phyloP scores from a whole-genome alignment of 805 yeast species.

The Schizosaccharomyces osmophilus region DNA sequence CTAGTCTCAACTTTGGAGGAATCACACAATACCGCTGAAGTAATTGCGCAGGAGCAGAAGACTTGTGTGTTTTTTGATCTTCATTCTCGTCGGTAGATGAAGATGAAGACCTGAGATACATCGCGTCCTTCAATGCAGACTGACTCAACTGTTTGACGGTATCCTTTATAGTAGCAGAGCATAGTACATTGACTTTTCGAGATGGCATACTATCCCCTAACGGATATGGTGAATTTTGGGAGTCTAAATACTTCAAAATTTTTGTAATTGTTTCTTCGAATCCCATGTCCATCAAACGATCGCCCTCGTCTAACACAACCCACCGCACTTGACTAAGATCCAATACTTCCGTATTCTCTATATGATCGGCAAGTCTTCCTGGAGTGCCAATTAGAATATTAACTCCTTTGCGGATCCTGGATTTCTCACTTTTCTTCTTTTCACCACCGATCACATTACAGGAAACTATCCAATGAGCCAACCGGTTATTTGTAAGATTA shows the following conservation, averaged over 20 bases:
- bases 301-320: slow-evolving; percentile 92
- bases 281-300: slow-evolving; percentile 81
- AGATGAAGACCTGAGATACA: slow-evolving; percentile 16
- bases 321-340: slow-evolving; percentile 54
- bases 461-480: slow-evolving; percentile 70
- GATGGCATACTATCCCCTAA: slow-evolving; percentile 29
- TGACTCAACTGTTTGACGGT: slow-evolving; percentile 63
- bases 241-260: slow-evolving; percentile 37
- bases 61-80: slow-evolving; percentile 10
- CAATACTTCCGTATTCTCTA: slow-evolving; percentile 62
- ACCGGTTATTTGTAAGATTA: background rate
- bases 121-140: slow-evolving; percentile 47
- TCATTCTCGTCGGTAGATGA: background rate
- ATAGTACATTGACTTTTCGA: slow-evolving; percentile 50
- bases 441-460: slow-evolving; percentile 96
- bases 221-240: slow-evolving; percentile 17
- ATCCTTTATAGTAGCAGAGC: slow-evolving; percentile 82
- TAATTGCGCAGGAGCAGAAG: slow-evolving; percentile 76
- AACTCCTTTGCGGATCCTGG: slow-evolving; percentile 82
- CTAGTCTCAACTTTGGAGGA: slow-evolving; percentile 79
- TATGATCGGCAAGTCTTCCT: slow-evolving; percentile 83
- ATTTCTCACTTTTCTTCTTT: slow-evolving; percentile 89
- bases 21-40: slow-evolving; percentile 57
- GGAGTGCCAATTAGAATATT: slow-evolving; percentile 94
- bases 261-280: slow-evolving; percentile 78